Evolutionary conservation across 1,284 basidiomycete species (phyloP).

Genomic region (Trametes polyzona): DNA sequence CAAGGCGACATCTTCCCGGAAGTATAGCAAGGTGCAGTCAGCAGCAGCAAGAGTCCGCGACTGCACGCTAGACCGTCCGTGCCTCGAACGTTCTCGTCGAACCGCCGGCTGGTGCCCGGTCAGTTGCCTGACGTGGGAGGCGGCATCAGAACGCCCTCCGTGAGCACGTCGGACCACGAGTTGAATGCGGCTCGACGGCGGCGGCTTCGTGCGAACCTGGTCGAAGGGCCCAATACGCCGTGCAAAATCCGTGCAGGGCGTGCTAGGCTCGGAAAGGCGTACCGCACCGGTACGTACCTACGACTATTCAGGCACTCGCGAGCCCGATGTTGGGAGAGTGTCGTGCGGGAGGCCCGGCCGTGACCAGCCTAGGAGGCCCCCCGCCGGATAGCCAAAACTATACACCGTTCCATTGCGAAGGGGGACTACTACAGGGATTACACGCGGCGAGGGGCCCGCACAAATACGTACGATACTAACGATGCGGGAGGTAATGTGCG

Average conservation of each 20-base stretch:
- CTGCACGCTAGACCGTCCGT: not conserved
- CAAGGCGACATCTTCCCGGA: not conserved
- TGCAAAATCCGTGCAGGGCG: not conserved
- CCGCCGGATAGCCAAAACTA: not conserved
- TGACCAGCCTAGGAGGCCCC: not conserved
- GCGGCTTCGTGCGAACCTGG: not conserved
- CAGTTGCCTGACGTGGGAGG: constrained; percentile 1
- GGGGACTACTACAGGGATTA: not conserved
- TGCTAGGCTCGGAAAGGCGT: not conserved
- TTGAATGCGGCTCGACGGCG: not conserved
- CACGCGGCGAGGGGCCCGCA: not conserved
- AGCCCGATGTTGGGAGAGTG: not conserved
- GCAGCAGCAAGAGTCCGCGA: too few species aligned
- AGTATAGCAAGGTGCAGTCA: not conserved
- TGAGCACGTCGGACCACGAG: not conserved
- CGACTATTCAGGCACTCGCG: not conserved
- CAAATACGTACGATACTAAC: not conserved
- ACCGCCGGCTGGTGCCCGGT: not conserved
- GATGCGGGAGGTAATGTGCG: not conserved
- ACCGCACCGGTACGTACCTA: not conserved
- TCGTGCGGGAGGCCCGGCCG: not conserved
- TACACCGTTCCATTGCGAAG: not conserved
- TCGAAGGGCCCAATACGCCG: not conserved
- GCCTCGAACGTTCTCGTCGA: constrained; percentile 9
- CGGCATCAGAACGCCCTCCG: constrained; percentile 2